phyloP scores from a whole-genome alignment of 805 yeast species.

The Saturnispora mendoncae region DNA sequence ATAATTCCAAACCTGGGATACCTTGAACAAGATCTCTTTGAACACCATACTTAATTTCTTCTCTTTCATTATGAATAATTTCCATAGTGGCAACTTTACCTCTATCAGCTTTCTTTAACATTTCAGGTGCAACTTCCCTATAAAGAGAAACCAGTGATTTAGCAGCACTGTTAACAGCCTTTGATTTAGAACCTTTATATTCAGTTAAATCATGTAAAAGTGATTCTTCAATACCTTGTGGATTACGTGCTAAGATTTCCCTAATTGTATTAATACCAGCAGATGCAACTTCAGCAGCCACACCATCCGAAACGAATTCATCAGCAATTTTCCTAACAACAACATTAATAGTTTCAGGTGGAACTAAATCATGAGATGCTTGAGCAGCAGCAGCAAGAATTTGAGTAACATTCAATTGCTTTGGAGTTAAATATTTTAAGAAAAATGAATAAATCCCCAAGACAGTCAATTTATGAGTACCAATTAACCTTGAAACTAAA shows the following conservation, averaged over 20 bases:
- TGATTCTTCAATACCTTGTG: conserved; percentile 84
- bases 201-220: conserved; percentile 82
- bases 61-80: conserved; percentile 47
- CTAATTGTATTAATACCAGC: conserved; percentile 95
- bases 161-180: conserved; percentile 92
- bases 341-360: conserved; percentile 80
- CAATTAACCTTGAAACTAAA: conserved; percentile 78
- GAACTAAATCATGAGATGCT: conserved; percentile 92
- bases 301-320: conserved; percentile 97
- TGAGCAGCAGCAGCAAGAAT: conserved; percentile 96
- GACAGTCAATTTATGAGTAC: conserved; percentile 88
- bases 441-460: conserved; percentile 85
- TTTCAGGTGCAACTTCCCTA: conserved; percentile 94
- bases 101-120: conserved; percentile 83
- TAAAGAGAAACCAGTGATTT: conserved; percentile 75
- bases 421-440: conserved; percentile 85
- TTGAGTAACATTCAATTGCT: conserved; percentile 89
- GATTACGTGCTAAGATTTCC: conserved; percentile 88
- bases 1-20: conserved; percentile 84
- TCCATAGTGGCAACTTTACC: conserved; percentile 89
- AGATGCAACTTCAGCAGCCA: conserved; percentile 94
- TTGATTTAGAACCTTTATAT: conserved; percentile 88
- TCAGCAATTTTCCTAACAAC: conserved; percentile 90
- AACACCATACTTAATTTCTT: conserved; percentile 60
- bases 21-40: conserved; percentile 56